Evolutionary conservation across 2,329 filamentous ascomycete species (phyloP).

Genomic region (Coniochaeta sp.): DNA sequence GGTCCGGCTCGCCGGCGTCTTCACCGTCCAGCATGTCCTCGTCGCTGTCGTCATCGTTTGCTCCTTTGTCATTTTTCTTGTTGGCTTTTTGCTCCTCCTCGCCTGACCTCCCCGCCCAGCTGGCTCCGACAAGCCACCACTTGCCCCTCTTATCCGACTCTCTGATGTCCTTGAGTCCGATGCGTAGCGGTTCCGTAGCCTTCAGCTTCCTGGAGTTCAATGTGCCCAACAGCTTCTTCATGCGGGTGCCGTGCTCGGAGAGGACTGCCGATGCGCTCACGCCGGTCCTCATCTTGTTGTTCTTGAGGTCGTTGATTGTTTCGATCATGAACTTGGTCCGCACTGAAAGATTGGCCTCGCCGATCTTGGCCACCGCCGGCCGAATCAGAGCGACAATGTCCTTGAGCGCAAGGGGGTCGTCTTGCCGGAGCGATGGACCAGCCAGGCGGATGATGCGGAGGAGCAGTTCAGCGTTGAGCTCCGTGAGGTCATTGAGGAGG

Average conservation of each 20-base stretch:
- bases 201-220: constrained; percentile 63
- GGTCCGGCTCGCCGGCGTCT: constrained; percentile 56
- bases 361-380: constrained; percentile 59
- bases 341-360: constrained; percentile 67
- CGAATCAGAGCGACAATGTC: constrained; percentile 79
- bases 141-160: constrained; percentile 83
- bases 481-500: constrained; percentile 67
- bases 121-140: constrained; percentile 98
- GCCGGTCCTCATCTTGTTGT: constrained; percentile 79
- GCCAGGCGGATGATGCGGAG: constrained; percentile 76
- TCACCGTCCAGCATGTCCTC: constrained; percentile 22
- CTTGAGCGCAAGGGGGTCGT: constrained; percentile 82
- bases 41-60: constrained; percentile 31
- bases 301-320: constrained; percentile 88
- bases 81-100: constrained; percentile 7
- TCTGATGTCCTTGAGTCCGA: constrained; percentile 75
- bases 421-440: constrained; percentile 76
- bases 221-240: constrained; percentile 81
- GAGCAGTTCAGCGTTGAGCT: constrained; percentile 82
- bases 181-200: constrained; percentile 72
- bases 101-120: constrained; percentile 53
- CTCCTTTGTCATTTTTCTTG: not conserved
- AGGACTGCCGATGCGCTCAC: constrained; percentile 63
- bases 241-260: constrained; percentile 75
- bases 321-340: constrained; percentile 98